phyloP scores from a whole-genome alignment of 2,329 filamentous ascomycete species.

The Hypoxylon sp. region DNA sequence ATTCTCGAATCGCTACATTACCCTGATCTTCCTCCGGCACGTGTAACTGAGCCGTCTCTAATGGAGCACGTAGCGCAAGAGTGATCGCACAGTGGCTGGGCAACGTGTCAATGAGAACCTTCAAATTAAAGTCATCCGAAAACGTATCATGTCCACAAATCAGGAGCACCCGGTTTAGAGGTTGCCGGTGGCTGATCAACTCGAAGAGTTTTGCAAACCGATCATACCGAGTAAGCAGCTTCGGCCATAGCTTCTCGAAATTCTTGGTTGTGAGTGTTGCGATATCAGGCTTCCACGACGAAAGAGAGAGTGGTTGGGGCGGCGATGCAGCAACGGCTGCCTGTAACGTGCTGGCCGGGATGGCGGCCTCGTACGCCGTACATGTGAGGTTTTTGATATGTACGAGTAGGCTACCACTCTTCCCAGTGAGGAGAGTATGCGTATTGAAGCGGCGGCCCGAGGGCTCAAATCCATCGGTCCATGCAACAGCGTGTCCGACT shows the following conservation, averaged over 20 bases:
- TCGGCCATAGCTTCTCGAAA: neutral
- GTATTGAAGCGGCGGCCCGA: constrained; percentile 42
- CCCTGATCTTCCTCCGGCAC: neutral
- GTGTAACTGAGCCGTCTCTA: neutral
- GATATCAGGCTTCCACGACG: constrained; percentile 35
- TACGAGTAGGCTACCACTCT: constrained; percentile 38
- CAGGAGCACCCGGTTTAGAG: constrained; percentile 8
- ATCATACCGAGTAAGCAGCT: neutral
- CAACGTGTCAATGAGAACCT: constrained; percentile 1
- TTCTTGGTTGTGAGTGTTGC: neutral
- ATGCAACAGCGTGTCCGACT: constrained; percentile 35
- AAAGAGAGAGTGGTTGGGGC: neutral
- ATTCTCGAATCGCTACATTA: neutral
- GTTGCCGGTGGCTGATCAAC: neutral
- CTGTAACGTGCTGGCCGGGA: constrained; percentile 23
- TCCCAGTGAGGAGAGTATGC: constrained; percentile 35
- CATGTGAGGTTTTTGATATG: constrained; percentile 46
- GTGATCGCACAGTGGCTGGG: constrained; percentile 9
- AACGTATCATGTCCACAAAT: neutral
- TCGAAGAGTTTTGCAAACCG: neutral
- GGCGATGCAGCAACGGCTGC: neutral
- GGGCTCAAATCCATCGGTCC: constrained; percentile 39
- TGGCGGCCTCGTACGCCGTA: constrained; percentile 48
- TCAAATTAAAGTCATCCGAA: neutral
- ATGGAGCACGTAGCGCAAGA: constrained; percentile 9